phyloP scores from a whole-genome alignment of 2,329 filamentous ascomycete genomes.

The Alternaria conjuncta region DNA sequence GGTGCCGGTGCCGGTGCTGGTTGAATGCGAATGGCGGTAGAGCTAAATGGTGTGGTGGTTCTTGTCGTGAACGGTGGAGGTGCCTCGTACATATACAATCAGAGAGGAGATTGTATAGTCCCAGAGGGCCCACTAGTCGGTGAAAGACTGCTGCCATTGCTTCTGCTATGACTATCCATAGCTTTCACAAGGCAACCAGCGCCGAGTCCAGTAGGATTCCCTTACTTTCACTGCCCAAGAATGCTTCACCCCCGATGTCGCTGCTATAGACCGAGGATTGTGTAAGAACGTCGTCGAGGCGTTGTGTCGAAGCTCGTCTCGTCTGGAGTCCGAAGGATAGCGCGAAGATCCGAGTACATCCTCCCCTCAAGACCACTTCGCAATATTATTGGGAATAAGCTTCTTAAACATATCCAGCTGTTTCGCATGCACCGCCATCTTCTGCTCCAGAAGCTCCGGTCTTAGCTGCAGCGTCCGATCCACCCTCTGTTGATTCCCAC shows the following conservation, averaged over 20 bases:
- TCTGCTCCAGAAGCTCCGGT: constrained; percentile 37
- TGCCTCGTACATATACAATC: not conserved
- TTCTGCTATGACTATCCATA: not conserved
- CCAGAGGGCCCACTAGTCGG: not conserved
- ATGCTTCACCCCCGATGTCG: not conserved
- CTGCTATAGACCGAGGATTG: not conserved
- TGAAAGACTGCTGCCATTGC: not conserved
- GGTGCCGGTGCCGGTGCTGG: not conserved
- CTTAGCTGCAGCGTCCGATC: constrained; percentile 48
- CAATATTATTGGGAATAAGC: constrained; percentile 45
- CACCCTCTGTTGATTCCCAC: constrained; percentile 45
- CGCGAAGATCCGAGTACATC: not conserved
- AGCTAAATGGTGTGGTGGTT: not conserved
- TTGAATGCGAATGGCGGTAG: not conserved
- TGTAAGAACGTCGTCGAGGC: not conserved
- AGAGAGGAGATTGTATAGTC: too few species aligned
- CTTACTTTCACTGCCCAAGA: not conserved
- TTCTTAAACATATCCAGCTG: constrained; percentile 46
- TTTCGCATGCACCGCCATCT: constrained; percentile 40
- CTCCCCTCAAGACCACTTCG: constrained; percentile 38
- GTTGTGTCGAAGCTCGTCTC: not conserved
- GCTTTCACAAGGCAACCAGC: not conserved
- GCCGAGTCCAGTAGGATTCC: not conserved
- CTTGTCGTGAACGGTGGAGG: not conserved
- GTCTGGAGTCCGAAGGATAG: not conserved